Conservation (phyloP, 106 monocot genomes). For the Dendrobium officinale region DNA sequence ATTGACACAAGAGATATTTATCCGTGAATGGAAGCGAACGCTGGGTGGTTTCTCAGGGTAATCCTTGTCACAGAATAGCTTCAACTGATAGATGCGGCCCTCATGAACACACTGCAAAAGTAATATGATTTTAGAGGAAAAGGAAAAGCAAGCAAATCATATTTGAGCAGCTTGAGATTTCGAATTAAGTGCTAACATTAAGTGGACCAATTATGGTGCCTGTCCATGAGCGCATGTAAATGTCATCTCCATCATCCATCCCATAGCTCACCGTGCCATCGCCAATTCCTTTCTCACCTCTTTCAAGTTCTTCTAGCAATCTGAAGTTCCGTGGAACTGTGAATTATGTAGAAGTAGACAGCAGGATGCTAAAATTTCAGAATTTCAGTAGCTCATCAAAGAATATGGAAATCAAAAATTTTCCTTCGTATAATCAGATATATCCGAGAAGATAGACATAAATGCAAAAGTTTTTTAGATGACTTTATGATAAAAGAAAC, state of each 20-base stretch:
- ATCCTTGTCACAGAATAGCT: conserved; percentile 19
- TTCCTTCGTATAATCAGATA: too few species aligned
- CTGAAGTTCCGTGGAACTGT: conserved; percentile 19
- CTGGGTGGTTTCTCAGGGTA: conserved; percentile 17
- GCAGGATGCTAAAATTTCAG: too few species aligned
- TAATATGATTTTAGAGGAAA: neutral
- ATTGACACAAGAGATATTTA: conserved; percentile 16
- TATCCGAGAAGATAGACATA: too few species aligned
- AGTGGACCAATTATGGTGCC: conserved; percentile 14
- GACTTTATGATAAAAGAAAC: too few species aligned
- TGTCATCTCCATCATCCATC: conserved; percentile 23
- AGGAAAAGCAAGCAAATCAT: neutral
- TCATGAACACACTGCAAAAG: conserved; percentile 15
- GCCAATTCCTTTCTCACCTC: conserved; percentile 19
- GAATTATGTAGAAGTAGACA: neutral
- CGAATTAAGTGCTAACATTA: neutral
- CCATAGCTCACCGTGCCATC: conserved; percentile 22
- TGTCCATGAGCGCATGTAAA: conserved; percentile 12
- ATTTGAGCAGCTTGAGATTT: neutral
- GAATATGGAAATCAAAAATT: too few species aligned
- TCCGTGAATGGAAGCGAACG: conserved; percentile 13
- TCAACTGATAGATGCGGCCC: conserved; percentile 15
- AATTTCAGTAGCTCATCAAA: too few species aligned
- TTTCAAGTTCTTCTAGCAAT: conserved; percentile 19
- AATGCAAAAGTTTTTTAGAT: too few species aligned